Evolutionary conservation across 805 yeast species (phyloP), one percentile per base, ranked within the genome.

Genomic region (Schwanniomyces vanrijiae): DNA sequence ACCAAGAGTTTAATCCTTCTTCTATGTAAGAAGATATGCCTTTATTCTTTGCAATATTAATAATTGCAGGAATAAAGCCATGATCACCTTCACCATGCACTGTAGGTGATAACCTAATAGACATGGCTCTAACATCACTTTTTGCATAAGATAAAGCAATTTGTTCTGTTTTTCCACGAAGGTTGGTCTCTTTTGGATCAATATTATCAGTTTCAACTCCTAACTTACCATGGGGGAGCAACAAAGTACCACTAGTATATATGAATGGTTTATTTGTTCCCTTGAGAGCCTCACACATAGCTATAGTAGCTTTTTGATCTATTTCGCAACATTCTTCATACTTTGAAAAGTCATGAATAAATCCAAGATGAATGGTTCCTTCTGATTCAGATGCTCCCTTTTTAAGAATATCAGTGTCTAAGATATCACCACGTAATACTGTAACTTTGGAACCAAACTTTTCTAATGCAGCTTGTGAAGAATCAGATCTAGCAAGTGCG

Each of bases 291-390:
- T 62, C 61, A 28, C 51, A 43, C 48, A 71, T 53, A 10, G 67
- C 56, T 11, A 47, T 41, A n/a, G 61, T 43, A 0, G 71, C 73
- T 4, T 33, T 47, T n/a, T 40, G 45, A 35, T 70, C 75, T 37
- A 55, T 40, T 20, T 46, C 45, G 31, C 51, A 44, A 21, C 57
- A 34, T n/a, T 55, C 40, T 2, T 39, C 53, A 31, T 47, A 53
- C 10, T 60, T 51, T 3, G 47, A 18, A 43, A 62, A 66, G 42
- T 69, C 69, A 47, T 66, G 68, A 22, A 56, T 50, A 49, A 63
- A 71, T 1, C 65, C 78, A 35, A 68, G 47, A 45, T 71, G 76
- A n/a, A 69, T 41, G 11, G 66, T 65, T 7, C 64, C 76, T 45
- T 73, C 78, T 7, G 64, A 44, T 39, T 55, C 56, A 6, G 45